These are phyloP conservation scores for Nigrospora oryzae DNA, from an alignment of 2,329 filamentous ascomycete species.

Conservation along the genomic window DNA sequence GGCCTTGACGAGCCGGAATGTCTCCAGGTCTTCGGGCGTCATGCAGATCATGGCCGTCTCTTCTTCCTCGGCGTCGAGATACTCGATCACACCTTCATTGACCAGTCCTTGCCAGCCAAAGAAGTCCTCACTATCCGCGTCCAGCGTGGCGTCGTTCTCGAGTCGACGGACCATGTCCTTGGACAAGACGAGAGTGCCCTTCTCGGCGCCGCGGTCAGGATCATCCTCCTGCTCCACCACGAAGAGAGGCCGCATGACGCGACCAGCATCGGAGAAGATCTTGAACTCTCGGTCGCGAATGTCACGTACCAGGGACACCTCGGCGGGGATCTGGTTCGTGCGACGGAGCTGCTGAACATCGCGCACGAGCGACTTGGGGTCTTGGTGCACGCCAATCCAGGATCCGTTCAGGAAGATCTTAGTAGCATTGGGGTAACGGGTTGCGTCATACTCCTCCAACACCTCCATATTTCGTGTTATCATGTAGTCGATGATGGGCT, in stretches of 20 bases:
- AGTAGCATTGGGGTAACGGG: constrained; percentile 81
- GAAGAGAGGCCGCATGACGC: constrained; percentile 89
- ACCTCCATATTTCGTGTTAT: constrained; percentile 93
- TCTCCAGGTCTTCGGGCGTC: constrained; percentile 90
- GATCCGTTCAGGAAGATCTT: constrained; percentile 98
- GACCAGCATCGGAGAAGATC: constrained; percentile 93
- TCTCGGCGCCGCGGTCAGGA: constrained; percentile 44
- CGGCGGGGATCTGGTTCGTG: constrained; percentile 76
- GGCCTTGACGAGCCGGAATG: constrained; percentile 60
- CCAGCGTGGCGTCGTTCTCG: constrained; percentile 62
- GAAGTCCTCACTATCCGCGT: constrained; percentile 49
- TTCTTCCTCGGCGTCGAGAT: constrained; percentile 95
- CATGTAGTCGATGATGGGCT: constrained; percentile 92
- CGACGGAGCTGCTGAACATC: constrained; percentile 71
- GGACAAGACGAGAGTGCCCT: constrained; percentile 71
- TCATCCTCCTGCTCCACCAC: constrained; percentile 86
- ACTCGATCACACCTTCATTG: constrained; percentile 80
- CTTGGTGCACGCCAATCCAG: constrained; percentile 92
- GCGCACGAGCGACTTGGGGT: constrained; percentile 76
- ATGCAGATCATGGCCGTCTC: constrained; percentile 99
- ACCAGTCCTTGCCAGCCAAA: constrained; percentile 88
- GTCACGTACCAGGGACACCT: constrained; percentile 91
- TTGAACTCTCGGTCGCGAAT: constrained; percentile 97
- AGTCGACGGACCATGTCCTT: constrained; percentile 73
- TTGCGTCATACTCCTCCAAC: constrained; percentile 86